Evolutionary conservation across 2,329 filamentous ascomycete genomes (phyloP).

Genomic region (Penicillium occitanis): DNA sequence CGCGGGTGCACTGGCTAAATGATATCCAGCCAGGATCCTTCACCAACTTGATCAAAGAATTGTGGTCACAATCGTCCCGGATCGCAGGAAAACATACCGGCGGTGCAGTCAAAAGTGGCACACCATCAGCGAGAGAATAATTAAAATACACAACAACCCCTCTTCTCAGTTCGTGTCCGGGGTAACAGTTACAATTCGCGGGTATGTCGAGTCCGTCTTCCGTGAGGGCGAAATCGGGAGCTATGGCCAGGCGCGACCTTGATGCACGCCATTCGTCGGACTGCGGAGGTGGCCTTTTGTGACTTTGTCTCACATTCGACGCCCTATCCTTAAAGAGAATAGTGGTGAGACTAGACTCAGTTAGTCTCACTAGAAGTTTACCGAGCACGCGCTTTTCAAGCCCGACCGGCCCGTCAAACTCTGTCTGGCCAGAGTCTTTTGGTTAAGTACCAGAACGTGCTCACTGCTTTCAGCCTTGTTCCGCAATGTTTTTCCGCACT

Average conservation of each 20-base stretch:
- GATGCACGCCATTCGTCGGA: conserved; percentile 21
- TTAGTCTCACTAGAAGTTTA: not conserved
- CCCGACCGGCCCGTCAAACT: not conserved
- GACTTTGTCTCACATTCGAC: conserved; percentile 17
- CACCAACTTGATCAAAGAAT: not conserved
- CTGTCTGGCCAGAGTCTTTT: not conserved
- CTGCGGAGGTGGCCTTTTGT: conserved; percentile 13
- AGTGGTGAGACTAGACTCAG: not conserved
- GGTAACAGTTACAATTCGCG: not conserved
- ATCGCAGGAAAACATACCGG: not conserved
- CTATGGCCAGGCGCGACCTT: conserved; percentile 15
- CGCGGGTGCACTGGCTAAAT: not conserved
- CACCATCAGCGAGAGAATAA: not conserved
- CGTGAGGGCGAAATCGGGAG: conserved; percentile 17
- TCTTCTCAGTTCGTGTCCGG: not conserved
- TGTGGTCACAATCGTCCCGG: not conserved
- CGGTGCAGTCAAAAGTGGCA: not conserved
- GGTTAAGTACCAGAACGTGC: not conserved
- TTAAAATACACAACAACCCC: not conserved
- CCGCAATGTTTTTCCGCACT: not conserved
- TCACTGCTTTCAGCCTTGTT: conserved; percentile 19
- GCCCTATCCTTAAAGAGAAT: not conserved
- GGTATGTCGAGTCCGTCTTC: not conserved
- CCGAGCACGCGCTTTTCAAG: conserved; percentile 11
- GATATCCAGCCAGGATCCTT: conserved; percentile 11